A percentile compares a stretch with the other conserved stretches of the same genome.
phyloP scores from a whole-genome alignment of 2,329 filamentous ascomycete genomes.

The Aspergillus jensenii region DNA sequence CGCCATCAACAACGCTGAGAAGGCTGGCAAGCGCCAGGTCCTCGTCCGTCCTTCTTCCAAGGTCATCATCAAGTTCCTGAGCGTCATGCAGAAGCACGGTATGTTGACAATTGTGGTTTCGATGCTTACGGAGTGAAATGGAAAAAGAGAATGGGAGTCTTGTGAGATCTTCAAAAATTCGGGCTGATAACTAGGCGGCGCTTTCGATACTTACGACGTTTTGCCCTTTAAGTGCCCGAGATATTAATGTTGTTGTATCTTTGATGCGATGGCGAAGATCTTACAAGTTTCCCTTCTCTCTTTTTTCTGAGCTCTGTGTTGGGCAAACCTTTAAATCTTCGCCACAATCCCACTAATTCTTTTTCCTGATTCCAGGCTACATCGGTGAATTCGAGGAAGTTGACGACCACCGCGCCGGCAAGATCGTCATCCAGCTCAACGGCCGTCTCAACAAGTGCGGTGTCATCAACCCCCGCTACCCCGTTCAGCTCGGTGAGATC shows the following conservation, averaged over 20 bases:
- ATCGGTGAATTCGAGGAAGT: conserved; percentile 99
- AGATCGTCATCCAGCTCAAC: conserved; percentile 99
- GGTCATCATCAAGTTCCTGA: conserved; percentile 99
- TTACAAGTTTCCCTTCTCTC: conserved; percentile 77
- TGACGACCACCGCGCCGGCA: conserved; percentile 98
- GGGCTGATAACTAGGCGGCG: conserved; percentile 99
- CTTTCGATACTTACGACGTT: conserved; percentile 80
- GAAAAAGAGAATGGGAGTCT: not conserved
- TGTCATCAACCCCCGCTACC: conserved; percentile 99
- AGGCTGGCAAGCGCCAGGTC: conserved; percentile 99
- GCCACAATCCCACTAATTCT: conserved; percentile 70
- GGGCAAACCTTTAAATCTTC: conserved; percentile 88
- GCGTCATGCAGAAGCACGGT: conserved; percentile 99
- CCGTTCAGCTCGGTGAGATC: conserved; percentile 94
- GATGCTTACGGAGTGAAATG: not conserved
- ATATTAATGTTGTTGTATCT: conserved; percentile 63
- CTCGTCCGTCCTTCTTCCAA: conserved; percentile 97
- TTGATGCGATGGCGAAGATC: conserved; percentile 67
- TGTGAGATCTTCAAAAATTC: conserved; percentile 51
- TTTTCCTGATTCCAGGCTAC: conserved; percentile 66
- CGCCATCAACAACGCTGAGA: conserved; percentile 99
- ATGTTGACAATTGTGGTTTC: conserved; percentile 45
- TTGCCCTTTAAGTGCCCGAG: conserved; percentile 99
- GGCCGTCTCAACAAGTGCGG: conserved; percentile 99
- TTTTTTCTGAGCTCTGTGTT: conserved; percentile 54